Base-by-base conservation (phyloP, 202 grass and related monocot genomes). In the Hordeum pubiflorum region DNA sequence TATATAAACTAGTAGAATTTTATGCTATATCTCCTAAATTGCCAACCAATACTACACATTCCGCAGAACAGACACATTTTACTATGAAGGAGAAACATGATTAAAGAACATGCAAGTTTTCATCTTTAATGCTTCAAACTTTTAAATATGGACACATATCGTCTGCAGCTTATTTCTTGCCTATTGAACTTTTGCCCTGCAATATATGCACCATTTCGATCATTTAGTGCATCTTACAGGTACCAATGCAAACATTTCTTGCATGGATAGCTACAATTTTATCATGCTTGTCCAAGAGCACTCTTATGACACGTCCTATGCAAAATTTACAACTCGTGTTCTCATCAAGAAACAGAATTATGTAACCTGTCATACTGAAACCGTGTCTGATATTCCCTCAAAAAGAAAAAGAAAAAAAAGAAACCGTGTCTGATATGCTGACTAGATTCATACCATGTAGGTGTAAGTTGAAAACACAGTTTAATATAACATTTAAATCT, bases 91-190 rank as follows among this genome's bases (percentile, higher is more conserved):
- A 41, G 34, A 75, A 89, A 31, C 18, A 46, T 2, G 9, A 27
- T 54, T 29, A 60, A 81, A 27, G 11, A 43, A 63, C 48, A 82
- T 74, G 60, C 29, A 74, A 67, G 13, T 46, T 54, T 29, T 52
- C 13, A 79, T 79, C 58, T 75, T 74, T 22, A 34, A 79, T 84
- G 9, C 22, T 17, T 41, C 75, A 68, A 61, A 61, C 36, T 37
- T 57, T 11, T 78, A 62, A 23, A 63, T 20, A 21, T 72, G 65
- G 12, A 48, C 18, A 65, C 0, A 12, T 69, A 46, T 24, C 26
- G 46, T 74, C 31, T 69, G 43, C 69, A 75, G 52, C 60, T 69
- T 82, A 85, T 84, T 81, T 50, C 46, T 81, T 67, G 41, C 21
- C 31, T 54, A 79, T 68, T 12, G 22, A 68, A 60, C 66, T 83